phyloP scores from a whole-genome alignment of 2,329 filamentous ascomycete genomes.

The Fusarium brevicatenulatum region DNA sequence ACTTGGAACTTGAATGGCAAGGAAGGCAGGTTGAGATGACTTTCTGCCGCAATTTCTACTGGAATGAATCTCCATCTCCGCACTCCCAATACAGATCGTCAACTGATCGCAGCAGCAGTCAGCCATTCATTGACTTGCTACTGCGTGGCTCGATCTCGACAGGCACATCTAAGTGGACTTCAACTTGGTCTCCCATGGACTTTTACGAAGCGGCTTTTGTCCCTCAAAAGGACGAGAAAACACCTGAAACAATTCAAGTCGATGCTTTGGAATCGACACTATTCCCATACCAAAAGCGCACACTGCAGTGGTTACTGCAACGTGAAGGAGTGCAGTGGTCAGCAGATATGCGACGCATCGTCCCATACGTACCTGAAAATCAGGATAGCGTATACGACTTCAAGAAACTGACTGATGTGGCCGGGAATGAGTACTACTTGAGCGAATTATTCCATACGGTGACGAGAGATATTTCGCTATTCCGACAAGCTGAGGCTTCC shows the following conservation, averaged over 20 bases:
- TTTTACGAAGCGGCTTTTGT: slow-evolving; percentile 78
- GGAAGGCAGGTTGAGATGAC: slow-evolving; percentile 35
- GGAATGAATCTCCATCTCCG: slow-evolving; percentile 54
- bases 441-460: slow-evolving; percentile 72
- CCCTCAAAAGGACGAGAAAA: slow-evolving; percentile 58
- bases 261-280: slow-evolving; percentile 61
- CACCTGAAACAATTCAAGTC: slow-evolving; percentile 53
- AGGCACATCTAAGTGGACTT: not conserved
- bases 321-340: slow-evolving; percentile 70
- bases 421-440: slow-evolving; percentile 58
- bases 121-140: slow-evolving; percentile 51
- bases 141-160: slow-evolving; percentile 37
- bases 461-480: slow-evolving; percentile 59
- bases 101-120: slow-evolving; percentile 47
- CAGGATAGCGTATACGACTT: slow-evolving; percentile 43
- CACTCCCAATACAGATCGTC: slow-evolving; percentile 45
- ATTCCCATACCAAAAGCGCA: slow-evolving; percentile 78
- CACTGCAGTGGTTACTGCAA: slow-evolving; percentile 75
- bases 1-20: slow-evolving; percentile 46
- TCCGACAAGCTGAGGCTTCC: slow-evolving; percentile 53
- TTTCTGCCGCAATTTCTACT: slow-evolving; percentile 54
- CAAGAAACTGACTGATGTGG: slow-evolving; percentile 47
- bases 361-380: slow-evolving; percentile 22
- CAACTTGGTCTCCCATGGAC: slow-evolving; percentile 58
- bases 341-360: slow-evolving; percentile 23